These are phyloP conservation scores for Emergomyces pasteurianus DNA, from an alignment of 2,329 filamentous ascomycete genomes.

Conservation along the genomic window DNA sequence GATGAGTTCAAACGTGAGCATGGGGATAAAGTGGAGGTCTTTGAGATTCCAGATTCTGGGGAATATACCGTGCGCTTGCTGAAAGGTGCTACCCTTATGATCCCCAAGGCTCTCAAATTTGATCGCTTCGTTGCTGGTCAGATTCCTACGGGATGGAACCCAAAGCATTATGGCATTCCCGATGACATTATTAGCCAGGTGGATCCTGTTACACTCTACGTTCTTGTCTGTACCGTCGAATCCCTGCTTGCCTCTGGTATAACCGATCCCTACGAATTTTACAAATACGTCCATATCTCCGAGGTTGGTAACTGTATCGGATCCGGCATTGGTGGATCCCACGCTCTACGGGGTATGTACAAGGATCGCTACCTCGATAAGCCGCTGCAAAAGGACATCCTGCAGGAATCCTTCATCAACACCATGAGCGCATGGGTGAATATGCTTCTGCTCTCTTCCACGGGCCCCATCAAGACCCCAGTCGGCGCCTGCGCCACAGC, in stretches of 20 bases:
- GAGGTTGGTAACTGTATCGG: slow-evolving; percentile 97
- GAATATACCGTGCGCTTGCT: slow-evolving; percentile 90
- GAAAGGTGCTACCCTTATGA: slow-evolving; percentile 89
- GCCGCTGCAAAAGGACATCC: slow-evolving; percentile 94
- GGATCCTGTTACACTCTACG: slow-evolving; percentile 88
- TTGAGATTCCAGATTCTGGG: slow-evolving; percentile 84
- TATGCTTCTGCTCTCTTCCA: slow-evolving; percentile 95
- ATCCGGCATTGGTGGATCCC: slow-evolving; percentile 93
- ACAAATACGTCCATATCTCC: slow-evolving; percentile 97
- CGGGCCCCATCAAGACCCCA: slow-evolving; percentile 95
- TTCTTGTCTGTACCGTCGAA: slow-evolving; percentile 88
- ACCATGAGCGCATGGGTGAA: slow-evolving; percentile 99
- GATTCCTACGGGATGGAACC: slow-evolving; percentile 93
- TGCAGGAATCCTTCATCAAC: slow-evolving; percentile 99
- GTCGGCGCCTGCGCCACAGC: slow-evolving; percentile 95
- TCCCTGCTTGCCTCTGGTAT: slow-evolving; percentile 85
- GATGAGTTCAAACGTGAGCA: slow-evolving; percentile 96
- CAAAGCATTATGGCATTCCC: slow-evolving; percentile 88
- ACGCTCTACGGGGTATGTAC: slow-evolving; percentile 92
- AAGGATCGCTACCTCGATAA: slow-evolving; percentile 94
- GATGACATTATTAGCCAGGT: slow-evolving; percentile 98
- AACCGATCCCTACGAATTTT: slow-evolving; percentile 98
- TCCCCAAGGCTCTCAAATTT: slow-evolving; percentile 93
- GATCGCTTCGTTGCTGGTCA: slow-evolving; percentile 96
- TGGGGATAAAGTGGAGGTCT: slow-evolving; percentile 93